Evolutionary conservation across 176 grass and related monocot genomes (phyloP), one percentile per base, ranked within the genome.

Genomic region (Hordeum vulgare): DNA sequence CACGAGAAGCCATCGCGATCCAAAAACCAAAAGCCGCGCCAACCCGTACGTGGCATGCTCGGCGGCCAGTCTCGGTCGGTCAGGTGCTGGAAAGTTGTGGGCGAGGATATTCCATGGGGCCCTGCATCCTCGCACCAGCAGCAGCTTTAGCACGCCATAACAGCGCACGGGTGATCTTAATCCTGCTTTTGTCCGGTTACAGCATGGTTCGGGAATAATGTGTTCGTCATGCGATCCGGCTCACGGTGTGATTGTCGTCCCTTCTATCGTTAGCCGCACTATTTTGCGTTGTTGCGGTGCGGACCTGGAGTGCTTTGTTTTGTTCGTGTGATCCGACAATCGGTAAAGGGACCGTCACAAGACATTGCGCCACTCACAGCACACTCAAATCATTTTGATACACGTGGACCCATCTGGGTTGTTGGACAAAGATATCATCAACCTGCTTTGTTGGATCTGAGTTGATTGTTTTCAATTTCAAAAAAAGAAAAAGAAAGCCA

Each of bases 21-120:
- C 74, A 29, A 44, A 40, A 82, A 7, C n/a, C 11, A 14, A 53
- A 64, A 14, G 61, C 20, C 7, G 15, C 34, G 1, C 9, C 84
- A 14, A 25, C 8, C 39, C 64, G 4, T 23, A 28, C 51, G 79
- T 61, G 80, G 31, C 63, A 37, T 20, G 17, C 35, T 23, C 35
- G 49, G 35, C 23, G n/a, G 34, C 54, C 21, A 24, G 20, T 40
- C 3, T 21, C 47, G 9, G n/a, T 31, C 64, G 8, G 11, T 18
- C 53, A 62, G 54, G 54, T 39, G 73, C 57, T 63, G 64, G 41
- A 86, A 73, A 80, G 35, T 6, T 68, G 60, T 80, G 49, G 49
- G 35, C 67, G 37, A 75, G 21, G 10, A 76, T 69, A 84, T 88
- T 85, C 87, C 60, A 77, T 68, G 61, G 59, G 68, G 14, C 40